A percentile compares a stretch with the other conserved stretches of the same genome.
phyloP scores from a whole-genome alignment of 1,139 yeast genomes.

The Diutina sp. region DNA sequence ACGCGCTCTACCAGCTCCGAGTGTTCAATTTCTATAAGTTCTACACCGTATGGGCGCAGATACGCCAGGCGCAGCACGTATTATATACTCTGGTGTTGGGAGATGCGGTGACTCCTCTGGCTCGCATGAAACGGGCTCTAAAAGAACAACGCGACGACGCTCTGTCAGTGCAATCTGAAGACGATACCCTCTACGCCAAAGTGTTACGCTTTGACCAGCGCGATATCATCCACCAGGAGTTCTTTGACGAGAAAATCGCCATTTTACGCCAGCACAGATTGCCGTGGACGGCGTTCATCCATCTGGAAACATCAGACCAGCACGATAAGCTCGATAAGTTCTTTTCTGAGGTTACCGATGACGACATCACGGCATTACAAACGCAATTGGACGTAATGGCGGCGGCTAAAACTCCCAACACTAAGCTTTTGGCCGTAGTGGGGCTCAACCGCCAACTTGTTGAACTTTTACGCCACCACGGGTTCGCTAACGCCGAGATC shows the following conservation, averaged over 20 bases:
- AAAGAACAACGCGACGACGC: background rate
- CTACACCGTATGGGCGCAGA: constrained; percentile 18
- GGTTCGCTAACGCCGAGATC: constrained; percentile 11
- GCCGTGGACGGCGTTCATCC: constrained; percentile 10
- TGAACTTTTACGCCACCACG: constrained; percentile 7
- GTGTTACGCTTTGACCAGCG: constrained; percentile 26
- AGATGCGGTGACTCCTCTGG: background rate
- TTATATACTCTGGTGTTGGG: constrained; percentile 15
- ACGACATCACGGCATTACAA: background rate
- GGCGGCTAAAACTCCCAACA: background rate
- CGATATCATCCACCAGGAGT: constrained; percentile 24
- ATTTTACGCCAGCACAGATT: constrained; percentile 14
- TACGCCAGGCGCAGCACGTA: constrained; percentile 21
- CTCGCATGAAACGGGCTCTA: background rate
- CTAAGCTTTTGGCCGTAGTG: background rate
- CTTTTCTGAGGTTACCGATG: background rate
- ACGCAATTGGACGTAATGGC: background rate
- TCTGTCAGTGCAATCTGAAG: constrained; percentile 13
- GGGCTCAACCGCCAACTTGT: background rate
- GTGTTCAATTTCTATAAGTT: constrained; percentile 31
- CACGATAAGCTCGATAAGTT: background rate
- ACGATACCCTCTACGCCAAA: constrained; percentile 23
- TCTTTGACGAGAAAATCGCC: constrained; percentile 21
- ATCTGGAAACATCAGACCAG: background rate
- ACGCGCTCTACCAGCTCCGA: constrained; percentile 25